A percentile compares a stretch with the other conserved stretches of the same genome.
phyloP scores from a whole-genome alignment of 176 grass and related monocot genomes.

The Phyllostachys edulis region DNA sequence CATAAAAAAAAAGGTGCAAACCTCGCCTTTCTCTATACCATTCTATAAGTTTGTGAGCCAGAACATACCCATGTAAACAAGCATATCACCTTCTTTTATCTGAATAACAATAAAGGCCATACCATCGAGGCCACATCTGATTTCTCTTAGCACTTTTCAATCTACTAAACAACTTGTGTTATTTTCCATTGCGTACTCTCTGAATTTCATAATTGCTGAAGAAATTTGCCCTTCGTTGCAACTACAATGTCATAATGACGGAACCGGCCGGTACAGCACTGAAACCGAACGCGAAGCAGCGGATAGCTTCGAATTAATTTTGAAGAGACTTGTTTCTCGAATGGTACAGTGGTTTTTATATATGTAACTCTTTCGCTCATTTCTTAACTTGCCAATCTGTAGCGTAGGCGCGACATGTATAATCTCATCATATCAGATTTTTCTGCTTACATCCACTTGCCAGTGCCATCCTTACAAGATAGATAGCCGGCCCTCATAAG shows the following conservation, averaged over 20 bases:
- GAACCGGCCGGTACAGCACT: background rate
- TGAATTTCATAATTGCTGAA: slow-evolving; percentile 1
- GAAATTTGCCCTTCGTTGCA: slow-evolving; percentile 28
- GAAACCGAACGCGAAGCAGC: background rate
- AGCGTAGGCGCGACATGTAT: background rate
- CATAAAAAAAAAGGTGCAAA: background rate
- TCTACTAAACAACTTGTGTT: background rate
- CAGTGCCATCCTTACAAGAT: slow-evolving; percentile 21
- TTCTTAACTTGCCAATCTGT: slow-evolving; percentile 16
- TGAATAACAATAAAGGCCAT: background rate
- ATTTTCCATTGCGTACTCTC: slow-evolving; percentile 15
- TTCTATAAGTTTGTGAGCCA: background rate
- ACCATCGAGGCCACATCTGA: slow-evolving; percentile 13
- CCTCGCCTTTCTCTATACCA: background rate
- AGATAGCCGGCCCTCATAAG: background rate
- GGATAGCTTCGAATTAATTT: slow-evolving; percentile 21
- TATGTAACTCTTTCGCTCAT: slow-evolving; percentile 14
- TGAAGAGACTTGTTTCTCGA: background rate
- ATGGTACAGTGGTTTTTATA: background rate
- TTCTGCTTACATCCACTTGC: background rate
- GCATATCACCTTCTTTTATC: background rate
- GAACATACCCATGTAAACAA: background rate
- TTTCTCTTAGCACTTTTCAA: slow-evolving; percentile 19
- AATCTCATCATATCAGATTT: background rate
- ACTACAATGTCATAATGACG: slow-evolving; percentile 29